Evolutionary conservation across 148 eudicot genomes (phyloP), one percentile per base, ranked within the genome.

Genomic region (Mesembryanthemum crystallinum): DNA sequence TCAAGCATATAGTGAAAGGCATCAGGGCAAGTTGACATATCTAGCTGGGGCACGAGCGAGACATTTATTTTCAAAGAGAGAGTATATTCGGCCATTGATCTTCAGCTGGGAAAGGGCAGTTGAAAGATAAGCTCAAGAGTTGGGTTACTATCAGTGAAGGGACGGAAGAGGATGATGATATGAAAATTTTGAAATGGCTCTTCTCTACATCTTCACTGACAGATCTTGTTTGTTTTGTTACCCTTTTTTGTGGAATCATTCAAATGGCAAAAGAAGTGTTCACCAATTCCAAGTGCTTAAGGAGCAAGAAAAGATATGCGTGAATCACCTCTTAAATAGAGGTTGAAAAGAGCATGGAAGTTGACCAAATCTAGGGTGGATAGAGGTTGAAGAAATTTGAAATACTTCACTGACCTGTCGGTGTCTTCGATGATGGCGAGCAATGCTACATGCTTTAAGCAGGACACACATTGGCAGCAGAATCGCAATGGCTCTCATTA

Each of bases 381-480:
- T 67, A 21, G 65, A 14, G 28, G 25, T 27, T 65, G 0, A 18
- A 73, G 52, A 23, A 27, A 52, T 35, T 37, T 21, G 15, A 52
- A 49, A 52, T 43, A 17, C 23, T 71, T 35, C 61, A 81, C 82
- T 67, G 54, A 89, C 97, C 92, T 77, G 97, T 57, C 77, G 71
- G 75, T 77, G 88, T 52, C 78, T 83, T 47, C 87, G 84, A 47
- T 77, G 86, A 55, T 81, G 85, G 71, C 84, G 88, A 58, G 81
- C 70, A 45, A 83, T 78, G 33, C 92, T 78, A 55, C 81, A 83
- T 18, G 86, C 83, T 85, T 83, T 85, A 54, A 79, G 78, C 82
- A 90, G 79, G 76, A 86, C 69, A 74, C 83, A 86, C 71, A 90
- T 67, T 8, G 91, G 92, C 70, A 92, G 64, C 73, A 92, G 82